Base-by-base conservation (phyloP, 1,284 basidiomycete genomes). In the Ustilago curta region DNA sequence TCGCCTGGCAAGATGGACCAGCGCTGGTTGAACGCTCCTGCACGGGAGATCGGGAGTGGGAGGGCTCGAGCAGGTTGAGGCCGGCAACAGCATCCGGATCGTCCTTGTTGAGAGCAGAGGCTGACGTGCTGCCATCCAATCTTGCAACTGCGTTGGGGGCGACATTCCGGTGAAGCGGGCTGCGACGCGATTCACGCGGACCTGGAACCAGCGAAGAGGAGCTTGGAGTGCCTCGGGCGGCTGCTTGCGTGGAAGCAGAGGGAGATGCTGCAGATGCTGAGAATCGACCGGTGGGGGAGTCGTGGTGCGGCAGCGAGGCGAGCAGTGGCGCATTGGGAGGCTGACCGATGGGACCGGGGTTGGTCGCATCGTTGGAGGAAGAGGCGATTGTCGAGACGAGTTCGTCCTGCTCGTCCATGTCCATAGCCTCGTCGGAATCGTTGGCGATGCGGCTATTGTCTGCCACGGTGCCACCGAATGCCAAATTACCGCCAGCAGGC, bases 241-340 rank as follows among this genome's bases (percentile, higher is more conserved):
- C 45, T 14, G 56, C 35, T 19, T 49, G 48, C 0, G 37, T 55
- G 42, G 19, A 12, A 7, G 62, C 21, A 8, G 60, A 63, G 1
- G 62, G 51, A 0, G 62, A 54, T 43, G 62, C 55, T 42, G 42
- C 58, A 6, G 61, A 49, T 43, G 59, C 47, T 1, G 72, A 76
- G 58, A 76, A 69, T 37, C 73, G 73, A 47, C 68, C 52, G 2
- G 73, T 76, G 31, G 73, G 73, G 8, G 73, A 71, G 37, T 68
- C 65, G 49, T 69, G 59, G 29, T 61, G 60, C 9, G 68, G 73
- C 23, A 76, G 52, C 23, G 60, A 71, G 12, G 61, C 61, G 2
- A 76, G 59, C 12, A 57, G 45, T 21, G 57, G 60, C 29, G 68
- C 67, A 25, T 67, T 60, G 54, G 68, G 64, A 43, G 63, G 51